These are phyloP conservation scores for Pseudogymnoascus verrucosus DNA, from an alignment of 2,329 filamentous ascomycete species.

Conservation along the genomic window DNA sequence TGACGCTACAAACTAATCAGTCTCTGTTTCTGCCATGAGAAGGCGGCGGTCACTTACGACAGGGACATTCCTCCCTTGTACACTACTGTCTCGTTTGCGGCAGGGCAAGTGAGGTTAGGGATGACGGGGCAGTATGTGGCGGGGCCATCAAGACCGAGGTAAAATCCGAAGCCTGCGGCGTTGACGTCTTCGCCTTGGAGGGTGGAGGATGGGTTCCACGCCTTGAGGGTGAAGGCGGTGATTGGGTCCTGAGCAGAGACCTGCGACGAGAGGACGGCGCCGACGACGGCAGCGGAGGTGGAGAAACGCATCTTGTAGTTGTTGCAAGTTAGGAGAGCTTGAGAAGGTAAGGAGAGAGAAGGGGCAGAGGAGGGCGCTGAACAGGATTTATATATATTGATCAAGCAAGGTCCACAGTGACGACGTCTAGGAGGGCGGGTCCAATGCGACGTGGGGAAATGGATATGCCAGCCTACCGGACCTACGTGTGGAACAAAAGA, in stretches of 20 bases:
- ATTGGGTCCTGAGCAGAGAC: constrained; percentile 13
- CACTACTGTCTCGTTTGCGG: constrained; percentile 40
- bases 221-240: constrained; percentile 35
- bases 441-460: background rate
- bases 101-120: constrained; percentile 35
- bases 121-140: constrained; percentile 41
- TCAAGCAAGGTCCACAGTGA: background rate
- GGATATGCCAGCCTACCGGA: background rate
- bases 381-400: background rate
- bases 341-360: background rate
- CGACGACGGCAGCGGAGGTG: background rate
- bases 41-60: constrained; percentile 22
- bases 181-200: constrained; percentile 40
- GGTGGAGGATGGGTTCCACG: constrained; percentile 19
- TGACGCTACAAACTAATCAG: constrained; percentile 29
- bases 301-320: background rate
- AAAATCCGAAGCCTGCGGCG: constrained; percentile 42
- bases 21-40: background rate
- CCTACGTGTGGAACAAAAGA: background rate
- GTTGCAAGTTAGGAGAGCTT: background rate
- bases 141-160: constrained; percentile 37
- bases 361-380: background rate
- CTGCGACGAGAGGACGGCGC: background rate
- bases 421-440: background rate
- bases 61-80: constrained; percentile 28